Conservation (phyloP, 805 yeast species). For the Maudiozyma barnettii region DNA sequence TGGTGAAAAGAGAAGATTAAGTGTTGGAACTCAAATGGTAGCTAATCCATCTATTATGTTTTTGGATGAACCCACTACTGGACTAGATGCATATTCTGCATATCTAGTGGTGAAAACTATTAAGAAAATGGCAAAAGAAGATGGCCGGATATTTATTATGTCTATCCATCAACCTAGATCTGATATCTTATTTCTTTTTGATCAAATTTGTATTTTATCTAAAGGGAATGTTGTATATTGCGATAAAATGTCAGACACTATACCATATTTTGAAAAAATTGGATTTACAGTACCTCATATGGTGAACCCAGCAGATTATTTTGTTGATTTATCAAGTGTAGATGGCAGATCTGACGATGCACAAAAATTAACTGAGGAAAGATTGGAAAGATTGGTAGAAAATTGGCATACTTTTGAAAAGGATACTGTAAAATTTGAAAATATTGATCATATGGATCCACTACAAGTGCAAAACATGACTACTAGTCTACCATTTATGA, state of each 20-base stretch:
- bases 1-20: constrained; percentile 71
- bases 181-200: constrained; percentile 62
- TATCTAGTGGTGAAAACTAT: constrained; percentile 52
- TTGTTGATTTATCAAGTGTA: constrained; percentile 48
- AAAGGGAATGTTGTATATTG: constrained; percentile 48
- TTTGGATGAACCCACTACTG: constrained; percentile 84
- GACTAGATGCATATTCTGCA: constrained; percentile 73
- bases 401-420: constrained; percentile 30
- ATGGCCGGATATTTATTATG: constrained; percentile 62
- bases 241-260: constrained; percentile 37
- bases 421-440: constrained; percentile 1
- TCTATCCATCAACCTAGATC: constrained; percentile 81
- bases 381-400: constrained; percentile 29
- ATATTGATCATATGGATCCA: constrained; percentile 10
- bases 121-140: constrained; percentile 42
- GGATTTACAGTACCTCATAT: constrained; percentile 38
- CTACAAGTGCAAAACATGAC: constrained; percentile 19
- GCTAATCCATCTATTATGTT: constrained; percentile 69
- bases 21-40: constrained; percentile 68
- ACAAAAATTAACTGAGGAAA: constrained; percentile 27
- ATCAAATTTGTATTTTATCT: constrained; percentile 56
- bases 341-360: constrained; percentile 37
- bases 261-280: constrained; percentile 40
- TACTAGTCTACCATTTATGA: constrained; percentile 32
- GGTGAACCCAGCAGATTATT: constrained; percentile 54